A percentile compares a stretch with the other conserved stretches of the same genome.
Evolutionary conservation across 352 stramenopile genomes (phyloP).

Genomic region (Phytophthora idaei): DNA sequence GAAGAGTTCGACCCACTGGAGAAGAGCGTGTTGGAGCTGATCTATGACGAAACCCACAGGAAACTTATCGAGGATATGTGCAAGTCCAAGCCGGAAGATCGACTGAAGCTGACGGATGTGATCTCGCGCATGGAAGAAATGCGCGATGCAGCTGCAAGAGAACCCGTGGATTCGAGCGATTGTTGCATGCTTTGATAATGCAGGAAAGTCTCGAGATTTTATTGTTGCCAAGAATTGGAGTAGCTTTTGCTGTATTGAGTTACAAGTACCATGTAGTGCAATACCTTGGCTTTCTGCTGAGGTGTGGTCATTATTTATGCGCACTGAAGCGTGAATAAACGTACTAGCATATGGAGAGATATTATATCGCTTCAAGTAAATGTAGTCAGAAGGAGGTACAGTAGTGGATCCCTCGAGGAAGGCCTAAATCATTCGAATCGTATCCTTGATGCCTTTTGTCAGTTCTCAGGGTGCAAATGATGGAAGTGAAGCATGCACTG

Average conservation of each 20-base stretch:
- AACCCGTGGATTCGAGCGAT: conserved; percentile 21
- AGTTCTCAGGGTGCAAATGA: too few relatives aligned
- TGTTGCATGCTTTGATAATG: conserved; percentile 27
- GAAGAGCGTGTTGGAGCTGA: conserved; percentile 2
- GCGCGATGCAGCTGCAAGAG: conserved; percentile 5
- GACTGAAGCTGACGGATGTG: conserved; percentile 13
- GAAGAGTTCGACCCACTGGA: conserved; percentile 27
- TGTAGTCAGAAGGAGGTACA: too few relatives aligned
- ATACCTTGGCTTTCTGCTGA: too few relatives aligned
- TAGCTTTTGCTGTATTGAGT: neutral
- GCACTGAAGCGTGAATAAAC: neutral
- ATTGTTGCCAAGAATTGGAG: neutral
- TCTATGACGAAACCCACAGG: conserved; percentile 7
- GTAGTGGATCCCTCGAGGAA: too few relatives aligned
- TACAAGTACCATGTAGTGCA: neutral
- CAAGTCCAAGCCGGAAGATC: conserved; percentile 12
- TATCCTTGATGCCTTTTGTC: too few relatives aligned
- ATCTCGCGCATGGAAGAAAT: conserved; percentile 25
- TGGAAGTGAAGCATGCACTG: too few relatives aligned
- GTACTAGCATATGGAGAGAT: neutral
- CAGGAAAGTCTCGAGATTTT: neutral
- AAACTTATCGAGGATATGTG: conserved; percentile 26
- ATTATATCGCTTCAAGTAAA: neutral
- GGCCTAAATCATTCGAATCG: too few relatives aligned
- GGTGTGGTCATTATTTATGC: neutral